Base-by-base conservation (phyloP, 2,329 filamentous ascomycete species). In the Calonectria leucothoes region DNA sequence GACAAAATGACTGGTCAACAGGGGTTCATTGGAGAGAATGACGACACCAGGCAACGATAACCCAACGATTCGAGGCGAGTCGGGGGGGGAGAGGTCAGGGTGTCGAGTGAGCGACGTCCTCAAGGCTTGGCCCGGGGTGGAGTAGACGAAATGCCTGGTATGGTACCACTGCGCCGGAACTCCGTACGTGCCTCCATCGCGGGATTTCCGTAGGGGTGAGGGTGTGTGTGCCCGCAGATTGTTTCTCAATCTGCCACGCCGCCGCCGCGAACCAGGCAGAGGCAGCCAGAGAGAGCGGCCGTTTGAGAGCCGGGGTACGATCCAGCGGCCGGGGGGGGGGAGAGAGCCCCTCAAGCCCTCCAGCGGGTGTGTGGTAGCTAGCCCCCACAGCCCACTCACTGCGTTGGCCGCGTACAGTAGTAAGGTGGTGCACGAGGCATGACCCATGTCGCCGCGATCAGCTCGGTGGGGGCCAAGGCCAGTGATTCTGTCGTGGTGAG, bases 381-480 rank as follows among this genome's bases (percentile, higher is more conserved):
- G 59, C 59, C 59, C 59, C 59, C 59, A 64, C 59, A 45, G 39
- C 59, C 59, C 39, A 48, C 66, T 35, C 39, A 51, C 51, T 48
- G 39, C 37, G 45, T 23, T 66, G 64, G 31, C 64, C 55, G 55
- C 35, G 45, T 11, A 66, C 45, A 39, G 31, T 66, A 27, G 27
- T 33, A 39, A 39, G 64, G 48, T 42, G n/a, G 51, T 33, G 42
- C 39, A 61, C 42, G 49, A 72, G 70, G 70, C 70, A 66, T 72
- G 65, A 72, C 65, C 70, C 70, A 69, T 72, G 70, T 52, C 66
- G 29, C 27, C 39, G 51, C 70, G 70, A 72, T 72, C 70, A 72
- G 70, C 70, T 69, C 49, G 39, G 70, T 72, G 70, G 70, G 70
- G 70, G 70, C 70, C 51, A 51, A 69, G 33, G 59, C 69, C 64